Evolutionary conservation across 129 eudicot genomes (phyloP).

Genomic region (Gnaphalium uliginosum): DNA sequence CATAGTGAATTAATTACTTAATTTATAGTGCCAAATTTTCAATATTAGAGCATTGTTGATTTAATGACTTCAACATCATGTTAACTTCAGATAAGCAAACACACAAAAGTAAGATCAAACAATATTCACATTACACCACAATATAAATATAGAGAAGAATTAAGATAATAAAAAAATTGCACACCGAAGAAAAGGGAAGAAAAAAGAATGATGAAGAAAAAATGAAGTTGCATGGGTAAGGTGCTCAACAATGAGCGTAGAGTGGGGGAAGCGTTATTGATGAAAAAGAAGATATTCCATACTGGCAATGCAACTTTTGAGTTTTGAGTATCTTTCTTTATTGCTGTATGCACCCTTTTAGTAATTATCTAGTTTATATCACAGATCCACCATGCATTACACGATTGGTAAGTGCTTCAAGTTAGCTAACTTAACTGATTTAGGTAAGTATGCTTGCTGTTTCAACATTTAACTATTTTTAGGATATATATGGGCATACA

Average conservation of each 20-base stretch:
- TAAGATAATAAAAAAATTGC: not conserved
- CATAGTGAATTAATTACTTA: not conserved
- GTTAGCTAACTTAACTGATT: not conserved
- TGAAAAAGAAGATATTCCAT: not conserved
- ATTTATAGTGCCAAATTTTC: not conserved
- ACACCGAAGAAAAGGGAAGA: not conserved
- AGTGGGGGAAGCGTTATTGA: not conserved
- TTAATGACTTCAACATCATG: not conserved
- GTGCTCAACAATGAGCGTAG: not conserved
- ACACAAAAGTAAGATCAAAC: not conserved
- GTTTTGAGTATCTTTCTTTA: not conserved
- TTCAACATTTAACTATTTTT: not conserved
- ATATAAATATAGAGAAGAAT: not conserved
- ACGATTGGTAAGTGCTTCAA: not conserved
- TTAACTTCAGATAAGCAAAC: too few species aligned
- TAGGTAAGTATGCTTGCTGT: not conserved
- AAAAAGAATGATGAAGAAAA: not conserved
- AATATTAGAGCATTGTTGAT: not conserved
- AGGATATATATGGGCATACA: not conserved
- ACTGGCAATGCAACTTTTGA: not conserved
- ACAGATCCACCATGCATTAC: not conserved
- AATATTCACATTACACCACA: not conserved
- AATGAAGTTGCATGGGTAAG: not conserved
- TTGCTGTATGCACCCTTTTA: not conserved
- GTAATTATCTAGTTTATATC: not conserved